Evolutionary conservation across 164 flowering plant genomes (phyloP), one percentile per base, ranked within the genome.

Genomic region (Saururus chinensis): DNA sequence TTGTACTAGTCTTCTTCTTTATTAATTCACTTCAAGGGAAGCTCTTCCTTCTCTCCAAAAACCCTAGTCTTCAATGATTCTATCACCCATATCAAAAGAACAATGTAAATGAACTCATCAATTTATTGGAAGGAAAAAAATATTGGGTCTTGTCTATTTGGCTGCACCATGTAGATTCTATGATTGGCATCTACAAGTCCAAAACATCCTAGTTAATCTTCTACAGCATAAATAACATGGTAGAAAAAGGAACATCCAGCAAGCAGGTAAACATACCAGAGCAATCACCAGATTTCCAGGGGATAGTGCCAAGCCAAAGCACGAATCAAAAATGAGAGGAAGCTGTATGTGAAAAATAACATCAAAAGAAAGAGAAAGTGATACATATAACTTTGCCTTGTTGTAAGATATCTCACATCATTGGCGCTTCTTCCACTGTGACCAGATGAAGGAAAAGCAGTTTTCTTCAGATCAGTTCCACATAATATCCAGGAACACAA

Each of bases 281-380:
- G 92, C 92, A 69, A 85, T 40, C 49, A 74, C 91, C 79, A 88
- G 66, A 80, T 88, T 88, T 77, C 96, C 95, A 52, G 96, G 87
- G 61, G 97, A 88, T 57, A 83, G 57, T 58, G 89, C 87, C 20
- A 88, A 62, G 57, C 99, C 99, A 70, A 74, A 81, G 76, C 89
- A 90, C 35, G 95, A 85, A 65, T 79, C 76, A 58, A 71, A 90
- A 42, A 51, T 80, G 72, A 71, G 68, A 53, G 89, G 87, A 73
- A 82, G 73, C 96, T 93, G 95, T 67, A 78, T 64, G 64, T 55
- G 56, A 60, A 1, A 48, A n/a, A 35, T 20, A 54, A 21, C 57
- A 54, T 45, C 25, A 54, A 42, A 54, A 17, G 23, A 24, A 23
- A 49, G 64, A 49, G 64, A 51, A 25, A 62, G 17, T 4, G n/a